Evolutionary conservation across 768 basidiomycete species (phyloP).

Genomic region (Scleroderma citrinum): DNA sequence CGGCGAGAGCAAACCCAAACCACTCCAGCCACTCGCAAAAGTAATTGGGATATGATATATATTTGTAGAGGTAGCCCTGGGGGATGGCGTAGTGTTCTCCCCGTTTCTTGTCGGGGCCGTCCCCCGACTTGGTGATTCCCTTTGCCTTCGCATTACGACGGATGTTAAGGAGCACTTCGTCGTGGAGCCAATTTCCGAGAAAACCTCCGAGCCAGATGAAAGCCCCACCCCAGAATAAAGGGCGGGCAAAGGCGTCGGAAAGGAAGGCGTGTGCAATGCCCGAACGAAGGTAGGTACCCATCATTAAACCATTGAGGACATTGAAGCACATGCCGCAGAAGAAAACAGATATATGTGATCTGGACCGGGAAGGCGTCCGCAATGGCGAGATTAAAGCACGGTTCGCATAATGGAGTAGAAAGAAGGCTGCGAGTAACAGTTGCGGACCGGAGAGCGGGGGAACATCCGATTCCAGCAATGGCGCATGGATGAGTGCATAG

Average conservation of each 20-base stretch:
- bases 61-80: slow-evolving; percentile 66
- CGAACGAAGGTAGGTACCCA: slow-evolving; percentile 68
- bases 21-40: slow-evolving; percentile 95
- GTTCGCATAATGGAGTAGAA: slow-evolving; percentile 75
- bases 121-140: slow-evolving; percentile 26
- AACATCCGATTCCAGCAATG: slow-evolving; percentile 32
- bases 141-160: slow-evolving; percentile 53
- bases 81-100: slow-evolving; percentile 74
- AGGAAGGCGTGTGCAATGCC: slow-evolving; percentile 43
- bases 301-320: slow-evolving; percentile 58
- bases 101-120: slow-evolving; percentile 15
- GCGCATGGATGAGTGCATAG: slow-evolving; percentile 42
- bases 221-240: slow-evolving; percentile 59
- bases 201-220: slow-evolving; percentile 67
- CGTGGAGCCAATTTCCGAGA: slow-evolving; percentile 77
- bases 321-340: slow-evolving; percentile 61
- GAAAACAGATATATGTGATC: slow-evolving; percentile 63
- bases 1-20: slow-evolving; percentile 79
- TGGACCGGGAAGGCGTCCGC: slow-evolving; percentile 73
- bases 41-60: slow-evolving; percentile 91
- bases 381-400: slow-evolving; percentile 77
- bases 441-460: slow-evolving; percentile 35
- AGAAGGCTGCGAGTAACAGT: slow-evolving; percentile 50
- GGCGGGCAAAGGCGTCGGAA: slow-evolving; percentile 22
- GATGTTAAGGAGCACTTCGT: slow-evolving; percentile 83